Conservation (phyloP, 305 asterid genomes). For the Plantago rigida region DNA sequence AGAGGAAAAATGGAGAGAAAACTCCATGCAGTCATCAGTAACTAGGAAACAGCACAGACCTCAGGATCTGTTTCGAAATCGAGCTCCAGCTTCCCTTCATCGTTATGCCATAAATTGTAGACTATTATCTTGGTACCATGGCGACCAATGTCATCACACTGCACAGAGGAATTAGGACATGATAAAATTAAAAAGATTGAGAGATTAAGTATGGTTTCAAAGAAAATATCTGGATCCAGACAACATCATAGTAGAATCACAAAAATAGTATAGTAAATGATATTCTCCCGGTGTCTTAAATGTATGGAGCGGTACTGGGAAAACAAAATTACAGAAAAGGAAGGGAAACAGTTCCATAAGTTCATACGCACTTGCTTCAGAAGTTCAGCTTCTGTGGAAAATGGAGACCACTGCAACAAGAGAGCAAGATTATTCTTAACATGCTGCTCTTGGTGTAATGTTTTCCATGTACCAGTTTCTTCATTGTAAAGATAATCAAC, state of each 20-base stretch:
- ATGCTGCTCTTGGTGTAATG: constrained; percentile 41
- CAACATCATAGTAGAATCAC: constrained; percentile 1
- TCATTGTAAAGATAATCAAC: constrained; percentile 58
- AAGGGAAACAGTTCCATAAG: constrained; percentile 17
- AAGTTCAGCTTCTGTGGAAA: constrained; percentile 59
- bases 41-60: constrained; percentile 39
- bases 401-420: constrained; percentile 82
- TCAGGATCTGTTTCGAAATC: constrained; percentile 74
- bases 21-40: constrained; percentile 1
- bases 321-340: not conserved
- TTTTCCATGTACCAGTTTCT: constrained; percentile 42
- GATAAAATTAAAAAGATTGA: constrained; percentile 4
- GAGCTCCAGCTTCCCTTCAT: constrained; percentile 71
- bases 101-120: constrained; percentile 71
- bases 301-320: too few relatives aligned
- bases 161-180: constrained; percentile 18
- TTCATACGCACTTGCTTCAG: constrained; percentile 63
- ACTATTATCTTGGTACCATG: constrained; percentile 76
- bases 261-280: not conserved
- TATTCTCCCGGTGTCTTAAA: not conserved
- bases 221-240: constrained; percentile 9
- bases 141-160: constrained; percentile 68
- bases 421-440: constrained; percentile 49
- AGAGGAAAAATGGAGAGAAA: constrained; percentile 1
- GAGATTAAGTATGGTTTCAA: not conserved